These are phyloP conservation scores for Wickerhamiella shivajii DNA, from an alignment of 805 yeast species.

Conservation along the genomic window DNA sequence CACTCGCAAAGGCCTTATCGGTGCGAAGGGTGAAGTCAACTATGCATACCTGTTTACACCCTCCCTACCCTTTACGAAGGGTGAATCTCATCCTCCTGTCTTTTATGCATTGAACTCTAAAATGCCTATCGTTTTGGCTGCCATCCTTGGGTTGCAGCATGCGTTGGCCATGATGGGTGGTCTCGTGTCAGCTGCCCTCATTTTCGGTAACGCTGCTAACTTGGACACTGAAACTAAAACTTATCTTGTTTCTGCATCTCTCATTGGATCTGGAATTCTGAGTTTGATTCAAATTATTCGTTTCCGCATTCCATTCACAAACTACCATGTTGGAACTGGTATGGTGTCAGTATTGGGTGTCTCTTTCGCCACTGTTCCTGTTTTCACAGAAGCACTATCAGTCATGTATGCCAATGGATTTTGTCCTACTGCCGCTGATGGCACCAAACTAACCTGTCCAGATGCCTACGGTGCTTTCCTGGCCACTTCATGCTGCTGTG, in stretches of 20 bases:
- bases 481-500: constrained; percentile 69
- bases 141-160: constrained; percentile 75
- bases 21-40: constrained; percentile 48
- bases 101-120: constrained; percentile 70
- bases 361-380: constrained; percentile 74
- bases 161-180: constrained; percentile 87
- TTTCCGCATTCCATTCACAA: constrained; percentile 58
- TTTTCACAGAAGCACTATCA: constrained; percentile 62
- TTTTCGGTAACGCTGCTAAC: constrained; percentile 52
- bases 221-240: constrained; percentile 36
- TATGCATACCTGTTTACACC: constrained; percentile 72
- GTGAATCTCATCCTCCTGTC: constrained; percentile 41
- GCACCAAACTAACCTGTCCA: constrained; percentile 63
- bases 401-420: constrained; percentile 61
- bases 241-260: constrained; percentile 54
- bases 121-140: constrained; percentile 68
- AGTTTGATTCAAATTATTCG: constrained; percentile 69
- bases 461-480: constrained; percentile 81
- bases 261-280: constrained; percentile 56
- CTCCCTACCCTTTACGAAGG: constrained; percentile 48
- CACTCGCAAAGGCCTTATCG: constrained; percentile 69
- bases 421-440: constrained; percentile 51
- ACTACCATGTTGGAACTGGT: constrained; percentile 76
- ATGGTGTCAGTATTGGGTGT: constrained; percentile 82
- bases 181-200: constrained; percentile 67